Percentiles rank a stretch among this genome's conserved stretches.
Conservation (phyloP, 129 eudicot species). For the Dittrichia graveolens region DNA sequence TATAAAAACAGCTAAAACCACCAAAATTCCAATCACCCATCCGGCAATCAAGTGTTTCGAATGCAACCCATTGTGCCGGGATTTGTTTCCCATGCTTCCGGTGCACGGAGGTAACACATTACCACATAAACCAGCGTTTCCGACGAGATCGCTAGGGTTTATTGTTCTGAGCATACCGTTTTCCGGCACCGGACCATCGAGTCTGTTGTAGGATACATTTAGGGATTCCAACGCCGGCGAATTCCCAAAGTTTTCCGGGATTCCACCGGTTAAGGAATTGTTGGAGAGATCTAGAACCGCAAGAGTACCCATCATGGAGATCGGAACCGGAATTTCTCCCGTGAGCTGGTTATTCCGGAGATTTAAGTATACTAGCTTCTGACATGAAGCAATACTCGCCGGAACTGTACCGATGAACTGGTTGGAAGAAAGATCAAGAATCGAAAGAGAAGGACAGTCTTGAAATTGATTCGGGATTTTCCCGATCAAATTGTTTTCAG, state of each 20-base stretch:
- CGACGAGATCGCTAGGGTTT: conserved; percentile 70
- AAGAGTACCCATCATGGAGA: conserved; percentile 74
- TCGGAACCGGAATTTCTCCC: conserved; percentile 62
- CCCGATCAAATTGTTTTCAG: conserved; percentile 57
- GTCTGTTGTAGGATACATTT: conserved; percentile 70
- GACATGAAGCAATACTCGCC: conserved; percentile 73
- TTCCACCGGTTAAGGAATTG: conserved; percentile 73
- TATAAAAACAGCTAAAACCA: conserved; percentile 43
- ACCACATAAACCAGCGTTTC: conserved; percentile 77
- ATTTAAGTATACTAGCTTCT: conserved; percentile 60
- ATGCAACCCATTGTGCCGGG: conserved; percentile 41
- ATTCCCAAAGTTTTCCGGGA: conserved; percentile 69
- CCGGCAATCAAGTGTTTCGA: conserved; percentile 61
- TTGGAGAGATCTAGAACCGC: conserved; percentile 78
- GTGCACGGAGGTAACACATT: conserved; percentile 74
- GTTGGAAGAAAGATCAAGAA: conserved; percentile 87
- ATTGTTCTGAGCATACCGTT: conserved; percentile 78
- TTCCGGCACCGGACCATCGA: conserved; percentile 72
- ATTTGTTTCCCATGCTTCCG: conserved; percentile 25
- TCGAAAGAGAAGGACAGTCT: conserved; percentile 74
- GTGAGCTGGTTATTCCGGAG: conserved; percentile 58
- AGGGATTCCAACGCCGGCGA: conserved; percentile 79
- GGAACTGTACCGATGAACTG: conserved; percentile 71
- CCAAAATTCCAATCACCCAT: conserved; percentile 68
- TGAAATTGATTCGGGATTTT: conserved; percentile 86